Base-by-base conservation (phyloP, 352 stramenopile genomes). In the Elongisporangium anandrum region DNA sequence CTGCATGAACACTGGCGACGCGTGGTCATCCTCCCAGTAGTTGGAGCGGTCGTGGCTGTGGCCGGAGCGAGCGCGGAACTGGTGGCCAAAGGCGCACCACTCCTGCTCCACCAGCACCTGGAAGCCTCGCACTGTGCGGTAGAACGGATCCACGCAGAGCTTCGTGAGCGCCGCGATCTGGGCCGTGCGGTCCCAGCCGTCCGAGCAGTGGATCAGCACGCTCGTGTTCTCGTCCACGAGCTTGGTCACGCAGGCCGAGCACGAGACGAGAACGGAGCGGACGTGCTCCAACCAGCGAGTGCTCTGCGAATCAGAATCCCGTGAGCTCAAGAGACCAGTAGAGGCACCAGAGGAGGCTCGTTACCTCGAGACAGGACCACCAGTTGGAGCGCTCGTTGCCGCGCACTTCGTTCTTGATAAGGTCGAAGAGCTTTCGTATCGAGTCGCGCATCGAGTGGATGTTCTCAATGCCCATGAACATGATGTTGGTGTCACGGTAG, bases 81-180 rank as follows among this genome's bases (percentile, higher is more conserved):
- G 96, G 77, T 99, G 97, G 9, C 98, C 98, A 75, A 99, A 99
- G 5, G 88, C 88, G 68, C 97, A 96, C 92, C 98, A 99, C 57
- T 99, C 97, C 65, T 99, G 99, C 77, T 99, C 96, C 17, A 99
- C 86, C 15, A 99, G 73, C 10, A 98, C 84, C 57, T 95, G 88
- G 65, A 99, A 99, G 1, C 98, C 98, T 52, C 94, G 85, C 10
- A 95, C 65, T 0, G 97, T 99, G 41, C 98, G 86, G 68, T 98
- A 99, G 73, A 98, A 98, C 4, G 96, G 95, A 78, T 99, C 97
- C 29, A 99, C 75, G 23, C 99, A 89, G 0, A 99, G 63, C 73
- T 99, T 97, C 3, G 97, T 93, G 22, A 99, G 66, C 4, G 88
- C 88, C 8, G 84, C 85, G 21, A 99, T 96, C 78, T 99, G 97